phyloP scores from a whole-genome alignment of 306 rosid genomes.

The Cucurbita ficifolia region DNA sequence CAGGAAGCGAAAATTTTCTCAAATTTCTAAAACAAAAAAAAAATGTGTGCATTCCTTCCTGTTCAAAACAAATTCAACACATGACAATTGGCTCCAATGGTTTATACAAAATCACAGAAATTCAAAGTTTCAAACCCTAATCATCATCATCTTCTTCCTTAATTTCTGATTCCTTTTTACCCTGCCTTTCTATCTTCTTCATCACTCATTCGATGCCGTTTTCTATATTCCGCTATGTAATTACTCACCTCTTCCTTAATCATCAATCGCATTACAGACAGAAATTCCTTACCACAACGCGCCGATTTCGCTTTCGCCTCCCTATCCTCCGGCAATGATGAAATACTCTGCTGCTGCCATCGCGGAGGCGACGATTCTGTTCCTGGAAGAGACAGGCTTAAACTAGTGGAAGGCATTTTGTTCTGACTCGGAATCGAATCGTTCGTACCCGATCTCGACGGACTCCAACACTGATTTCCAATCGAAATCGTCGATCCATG shows the following conservation, averaged over 20 bases:
- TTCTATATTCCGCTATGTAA: conserved; percentile 19
- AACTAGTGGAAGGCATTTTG: conserved; percentile 25
- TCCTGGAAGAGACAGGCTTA: conserved; percentile 28
- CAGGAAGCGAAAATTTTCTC: too few species aligned
- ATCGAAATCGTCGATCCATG: neutral
- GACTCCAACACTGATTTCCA: conserved; percentile 16
- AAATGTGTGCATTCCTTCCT: too few species aligned
- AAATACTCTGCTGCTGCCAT: neutral
- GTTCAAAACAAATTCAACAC: too few species aligned
- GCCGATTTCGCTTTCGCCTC: neutral
- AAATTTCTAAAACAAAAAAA: too few species aligned
- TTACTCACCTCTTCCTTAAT: conserved; percentile 30
- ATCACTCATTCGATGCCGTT: neutral
- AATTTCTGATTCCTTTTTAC: neutral
- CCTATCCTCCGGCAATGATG: neutral
- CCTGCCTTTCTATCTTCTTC: neutral
- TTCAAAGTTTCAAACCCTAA: neutral
- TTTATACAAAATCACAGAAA: too few species aligned
- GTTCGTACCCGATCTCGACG: conserved; percentile 32
- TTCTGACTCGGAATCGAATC: conserved; percentile 10
- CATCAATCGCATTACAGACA: conserved; percentile 27
- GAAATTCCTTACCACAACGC: conserved; percentile 20
- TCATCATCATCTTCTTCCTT: neutral
- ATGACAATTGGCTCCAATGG: too few species aligned
- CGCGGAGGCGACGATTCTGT: neutral